Evolutionary conservation across 164 flowering plant species (phyloP).

Genomic region (Piper longum): DNA sequence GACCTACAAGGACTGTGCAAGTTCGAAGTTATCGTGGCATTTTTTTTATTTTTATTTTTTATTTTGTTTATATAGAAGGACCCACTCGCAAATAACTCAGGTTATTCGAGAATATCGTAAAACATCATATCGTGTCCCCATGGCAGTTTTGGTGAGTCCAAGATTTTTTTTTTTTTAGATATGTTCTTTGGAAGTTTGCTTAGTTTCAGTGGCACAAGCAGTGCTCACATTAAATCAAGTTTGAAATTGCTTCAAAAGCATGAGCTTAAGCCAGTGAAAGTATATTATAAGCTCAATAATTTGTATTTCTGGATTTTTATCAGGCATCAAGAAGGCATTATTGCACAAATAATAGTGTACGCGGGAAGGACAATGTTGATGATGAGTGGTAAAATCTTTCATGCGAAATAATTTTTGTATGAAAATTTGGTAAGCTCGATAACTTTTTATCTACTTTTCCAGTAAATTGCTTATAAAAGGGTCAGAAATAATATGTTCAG

Average conservation of each 20-base stretch:
- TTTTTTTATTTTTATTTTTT: neutral
- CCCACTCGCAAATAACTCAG: constrained; percentile 87
- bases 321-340: constrained; percentile 89
- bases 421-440: constrained; percentile 3
- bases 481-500: constrained; percentile 32
- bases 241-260: neutral
- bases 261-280: neutral
- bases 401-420: constrained; percentile 1
- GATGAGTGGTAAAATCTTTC: constrained; percentile 65
- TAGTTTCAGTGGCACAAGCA: too few species aligned
- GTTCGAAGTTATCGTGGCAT: neutral
- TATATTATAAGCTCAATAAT: neutral
- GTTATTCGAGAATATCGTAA: constrained; percentile 75
- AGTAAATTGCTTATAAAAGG: constrained; percentile 68
- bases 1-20: constrained; percentile 13
- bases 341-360: constrained; percentile 55
- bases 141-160: constrained; percentile 72
- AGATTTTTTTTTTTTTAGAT: constrained; percentile 4
- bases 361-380: constrained; percentile 51
- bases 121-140: constrained; percentile 82
- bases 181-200: too few species aligned
- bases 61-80: constrained; percentile 43
- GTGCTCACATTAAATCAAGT: neutral
- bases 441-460: constrained; percentile 8
- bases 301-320: constrained; percentile 2